Evolutionary conservation across 1,284 basidiomycete genomes (phyloP).

Genomic region (Cystobasidium sp.): DNA sequence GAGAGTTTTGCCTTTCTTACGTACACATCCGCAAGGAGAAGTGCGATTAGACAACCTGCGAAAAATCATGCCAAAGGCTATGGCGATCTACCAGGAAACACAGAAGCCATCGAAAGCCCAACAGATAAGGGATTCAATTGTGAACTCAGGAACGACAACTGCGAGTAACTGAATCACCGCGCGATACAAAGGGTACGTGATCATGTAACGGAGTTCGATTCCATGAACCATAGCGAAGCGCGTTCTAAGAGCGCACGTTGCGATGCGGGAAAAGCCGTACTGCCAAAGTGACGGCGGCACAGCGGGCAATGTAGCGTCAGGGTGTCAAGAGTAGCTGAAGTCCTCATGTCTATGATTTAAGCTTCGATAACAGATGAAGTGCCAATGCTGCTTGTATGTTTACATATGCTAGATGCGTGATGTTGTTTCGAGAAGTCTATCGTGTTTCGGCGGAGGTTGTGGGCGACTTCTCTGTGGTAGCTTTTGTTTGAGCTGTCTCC

Average conservation of each 20-base stretch:
- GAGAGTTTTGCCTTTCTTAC: slow-evolving; percentile 56
- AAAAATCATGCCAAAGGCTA: slow-evolving; percentile 57
- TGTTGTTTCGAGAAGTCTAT: background rate
- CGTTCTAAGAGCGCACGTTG: too few relatives aligned
- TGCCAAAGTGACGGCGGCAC: too few relatives aligned
- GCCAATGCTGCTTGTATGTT: too few relatives aligned
- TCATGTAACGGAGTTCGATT: background rate
- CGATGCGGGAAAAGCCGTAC: too few relatives aligned
- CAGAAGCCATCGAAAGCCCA: slow-evolving; percentile 34
- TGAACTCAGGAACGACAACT: background rate
- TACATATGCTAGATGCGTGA: too few relatives aligned
- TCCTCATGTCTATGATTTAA: too few relatives aligned
- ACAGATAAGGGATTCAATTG: slow-evolving; percentile 20
- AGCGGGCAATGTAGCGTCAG: too few relatives aligned
- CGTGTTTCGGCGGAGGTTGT: background rate
- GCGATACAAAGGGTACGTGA: background rate
- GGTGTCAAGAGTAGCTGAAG: too few relatives aligned
- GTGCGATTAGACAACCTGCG: slow-evolving; percentile 54
- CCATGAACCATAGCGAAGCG: too few relatives aligned
- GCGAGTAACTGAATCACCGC: background rate
- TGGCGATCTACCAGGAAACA: slow-evolving; percentile 56
- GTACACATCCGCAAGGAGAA: slow-evolving; percentile 62
- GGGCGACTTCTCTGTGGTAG: background rate
- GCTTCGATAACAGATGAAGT: too few relatives aligned
- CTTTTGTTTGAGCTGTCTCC: background rate